Evolutionary conservation across 768 basidiomycete species (phyloP).

Genomic region (Pisolithus sp.): DNA sequence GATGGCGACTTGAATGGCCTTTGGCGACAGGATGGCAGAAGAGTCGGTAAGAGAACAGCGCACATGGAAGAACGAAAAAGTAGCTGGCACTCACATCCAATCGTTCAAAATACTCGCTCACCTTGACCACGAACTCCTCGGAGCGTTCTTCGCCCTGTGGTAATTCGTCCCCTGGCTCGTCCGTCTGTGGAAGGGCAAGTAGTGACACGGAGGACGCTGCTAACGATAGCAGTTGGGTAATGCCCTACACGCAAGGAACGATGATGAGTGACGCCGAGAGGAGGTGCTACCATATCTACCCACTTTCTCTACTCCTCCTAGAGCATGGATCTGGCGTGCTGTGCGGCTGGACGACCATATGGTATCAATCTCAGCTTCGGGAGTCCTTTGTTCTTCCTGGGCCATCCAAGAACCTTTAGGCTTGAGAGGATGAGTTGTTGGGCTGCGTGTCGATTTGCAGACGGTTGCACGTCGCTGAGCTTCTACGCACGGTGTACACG

Average conservation of each 20-base stretch:
- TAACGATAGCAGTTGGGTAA: slow-evolving; percentile 65
- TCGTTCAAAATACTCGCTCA: slow-evolving; percentile 80
- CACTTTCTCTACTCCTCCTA: slow-evolving; percentile 78
- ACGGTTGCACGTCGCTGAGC: no score
- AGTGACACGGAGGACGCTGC: slow-evolving; percentile 76
- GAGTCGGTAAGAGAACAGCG: not conserved
- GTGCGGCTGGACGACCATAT: slow-evolving; percentile 80
- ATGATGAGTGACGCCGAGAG: not conserved
- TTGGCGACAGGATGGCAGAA: not conserved
- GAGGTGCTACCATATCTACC: slow-evolving; percentile 2
- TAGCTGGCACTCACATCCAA: slow-evolving; percentile 53
- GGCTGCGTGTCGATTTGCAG: no score
- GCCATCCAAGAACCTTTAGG: slow-evolving; percentile 15
- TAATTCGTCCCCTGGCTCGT: slow-evolving; percentile 56
- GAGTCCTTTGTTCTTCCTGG: slow-evolving; percentile 12
- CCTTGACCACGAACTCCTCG: slow-evolving; percentile 79
- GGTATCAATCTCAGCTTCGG: slow-evolving; percentile 51
- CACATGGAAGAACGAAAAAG: not conserved
- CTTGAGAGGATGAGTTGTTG: not conserved
- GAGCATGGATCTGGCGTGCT: slow-evolving; percentile 72
- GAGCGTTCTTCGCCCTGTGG: slow-evolving; percentile 80
- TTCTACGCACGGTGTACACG: no score
- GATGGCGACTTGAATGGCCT: slow-evolving; percentile 73
- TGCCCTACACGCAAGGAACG: slow-evolving; percentile 47
- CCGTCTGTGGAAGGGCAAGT: slow-evolving; percentile 78